Evolutionary conservation across 2,329 filamentous ascomycete species (phyloP), one percentile per base, ranked within the genome.

Genomic region (Fusarium graminum): DNA sequence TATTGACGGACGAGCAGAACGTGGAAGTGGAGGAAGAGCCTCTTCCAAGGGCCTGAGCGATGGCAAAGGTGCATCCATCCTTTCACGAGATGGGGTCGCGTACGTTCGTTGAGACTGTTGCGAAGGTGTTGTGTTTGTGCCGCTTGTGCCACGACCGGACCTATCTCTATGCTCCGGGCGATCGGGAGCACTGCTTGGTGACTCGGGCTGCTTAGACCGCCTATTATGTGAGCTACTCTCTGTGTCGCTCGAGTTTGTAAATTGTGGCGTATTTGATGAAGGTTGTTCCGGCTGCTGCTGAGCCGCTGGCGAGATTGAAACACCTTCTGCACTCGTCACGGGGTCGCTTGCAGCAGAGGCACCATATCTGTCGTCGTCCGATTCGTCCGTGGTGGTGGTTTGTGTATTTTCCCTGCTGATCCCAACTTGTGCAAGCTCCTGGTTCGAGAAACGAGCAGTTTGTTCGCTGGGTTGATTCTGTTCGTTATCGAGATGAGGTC

Each of bases 41-140:
- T 63, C 57, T 43, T 63, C 64, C 4, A 54, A 39, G 7, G 65
- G 42, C 28, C 62, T 62, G 39, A 59, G 63, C 4, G 68, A 65
- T n/a, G 69, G 70, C 11, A 72, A 45, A 30, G 71, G 71, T 5
- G 71, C 71, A 51, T 73, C 71, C 71, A 73, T 73, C 28, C 71
- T 70, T 43, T 73, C 71, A 12, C 71, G 68, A 12, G 71, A 73
- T 13, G 71, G 61, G 5, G 65, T 69, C n/a, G 67, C 56, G 36
- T 63, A 47, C 44, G 45, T 47, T 38, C 57, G 57, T 45, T 61
- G 71, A 17, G 59, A 45, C n/a, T 50, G 49, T 25, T 66, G 50
- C 26, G 53, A 40, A 29, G 36, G 49, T 41, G 50, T 38, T 25
- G 28, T 7, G 26, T 25, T 58, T n/a, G 43, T 32, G n/a, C 44